A percentile compares a stretch with the other conserved stretches of the same genome.
Conservation (phyloP, 352 stramenopile species). For the Phytophthora melonis region DNA sequence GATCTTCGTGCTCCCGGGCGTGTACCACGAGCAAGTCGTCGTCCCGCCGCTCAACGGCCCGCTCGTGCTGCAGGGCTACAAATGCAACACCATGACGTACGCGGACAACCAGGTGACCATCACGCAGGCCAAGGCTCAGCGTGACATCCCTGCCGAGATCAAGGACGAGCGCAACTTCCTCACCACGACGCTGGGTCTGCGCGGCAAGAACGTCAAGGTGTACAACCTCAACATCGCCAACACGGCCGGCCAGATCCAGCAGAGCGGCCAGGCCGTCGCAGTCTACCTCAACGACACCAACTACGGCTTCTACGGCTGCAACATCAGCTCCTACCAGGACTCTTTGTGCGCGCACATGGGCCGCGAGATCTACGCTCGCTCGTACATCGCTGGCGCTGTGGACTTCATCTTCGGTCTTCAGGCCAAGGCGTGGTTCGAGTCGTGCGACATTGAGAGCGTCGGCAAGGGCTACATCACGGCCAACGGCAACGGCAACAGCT, state of each 20-base stretch:
- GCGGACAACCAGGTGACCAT: constrained; percentile 20
- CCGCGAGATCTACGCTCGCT: constrained; percentile 9
- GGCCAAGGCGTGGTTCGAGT: constrained; percentile 27
- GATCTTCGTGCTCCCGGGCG: constrained; percentile 27
- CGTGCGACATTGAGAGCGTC: constrained; percentile 15
- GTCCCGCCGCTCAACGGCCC: constrained; percentile 9
- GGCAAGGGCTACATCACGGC: constrained; percentile 13
- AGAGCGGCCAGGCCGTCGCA: constrained; percentile 18
- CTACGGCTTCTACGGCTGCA: constrained; percentile 29
- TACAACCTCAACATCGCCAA: constrained; percentile 37
- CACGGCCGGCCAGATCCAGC: not conserved
- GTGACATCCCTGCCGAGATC: constrained; percentile 8
- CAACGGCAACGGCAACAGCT: constrained; percentile 20
- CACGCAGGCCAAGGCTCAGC: constrained; percentile 15
- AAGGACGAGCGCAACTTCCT: too few relatives aligned
- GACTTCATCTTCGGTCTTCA: constrained; percentile 27
- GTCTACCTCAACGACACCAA: constrained; percentile 12
- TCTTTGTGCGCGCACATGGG: constrained; percentile 19
- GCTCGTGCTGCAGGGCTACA: constrained; percentile 30
- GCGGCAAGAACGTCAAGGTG: constrained; percentile 17
- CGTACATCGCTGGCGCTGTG: constrained; percentile 23
- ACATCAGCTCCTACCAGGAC: constrained; percentile 21
- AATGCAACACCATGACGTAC: constrained; percentile 28
- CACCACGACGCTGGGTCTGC: not conserved
- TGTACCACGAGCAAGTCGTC: constrained; percentile 26